Evolutionary conservation across 2,329 filamentous ascomycete species (phyloP).

Genomic region (Nothophaeocryptopus gaeumannii): DNA sequence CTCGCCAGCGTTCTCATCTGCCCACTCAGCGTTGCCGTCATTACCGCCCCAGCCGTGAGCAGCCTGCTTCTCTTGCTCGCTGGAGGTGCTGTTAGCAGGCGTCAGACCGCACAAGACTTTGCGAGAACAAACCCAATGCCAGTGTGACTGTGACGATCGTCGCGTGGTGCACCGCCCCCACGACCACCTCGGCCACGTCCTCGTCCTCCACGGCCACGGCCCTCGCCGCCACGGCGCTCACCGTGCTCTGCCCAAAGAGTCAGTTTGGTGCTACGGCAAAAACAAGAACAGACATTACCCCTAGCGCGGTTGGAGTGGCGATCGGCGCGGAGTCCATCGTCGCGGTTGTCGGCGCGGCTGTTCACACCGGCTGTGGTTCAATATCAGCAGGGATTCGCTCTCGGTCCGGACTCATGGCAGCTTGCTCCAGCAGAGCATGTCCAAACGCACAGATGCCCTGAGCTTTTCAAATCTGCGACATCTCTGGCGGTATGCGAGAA

Average conservation of each 20-base stretch:
- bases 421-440: too few relatives aligned
- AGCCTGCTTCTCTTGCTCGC: constrained; percentile 81
- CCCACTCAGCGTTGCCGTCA: constrained; percentile 75
- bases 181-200: constrained; percentile 50
- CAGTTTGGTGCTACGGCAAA: neutral
- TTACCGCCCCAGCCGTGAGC: constrained; percentile 84
- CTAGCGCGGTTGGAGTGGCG: constrained; percentile 39
- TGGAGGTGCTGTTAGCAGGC: constrained; percentile 34
- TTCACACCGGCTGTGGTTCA: constrained; percentile 61
- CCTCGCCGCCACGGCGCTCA: constrained; percentile 45
- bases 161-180: constrained; percentile 49
- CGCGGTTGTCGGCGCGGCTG: constrained; percentile 76
- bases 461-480: neutral
- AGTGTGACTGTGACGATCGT: constrained; percentile 61
- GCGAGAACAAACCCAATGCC: constrained; percentile 54
- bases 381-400: too few relatives aligned
- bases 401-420: too few relatives aligned
- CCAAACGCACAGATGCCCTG: too few relatives aligned
- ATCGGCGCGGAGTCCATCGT: constrained; percentile 60
- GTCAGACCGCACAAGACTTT: neutral
- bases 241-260: constrained; percentile 24
- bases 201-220: constrained; percentile 49
- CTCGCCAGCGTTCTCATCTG: constrained; percentile 88
- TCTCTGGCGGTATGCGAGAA: too few relatives aligned
- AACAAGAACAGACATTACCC: constrained; percentile 30